These are phyloP conservation scores for Dimocarpus longan DNA, from an alignment of 345 rosid species.

Conservation along the genomic window DNA sequence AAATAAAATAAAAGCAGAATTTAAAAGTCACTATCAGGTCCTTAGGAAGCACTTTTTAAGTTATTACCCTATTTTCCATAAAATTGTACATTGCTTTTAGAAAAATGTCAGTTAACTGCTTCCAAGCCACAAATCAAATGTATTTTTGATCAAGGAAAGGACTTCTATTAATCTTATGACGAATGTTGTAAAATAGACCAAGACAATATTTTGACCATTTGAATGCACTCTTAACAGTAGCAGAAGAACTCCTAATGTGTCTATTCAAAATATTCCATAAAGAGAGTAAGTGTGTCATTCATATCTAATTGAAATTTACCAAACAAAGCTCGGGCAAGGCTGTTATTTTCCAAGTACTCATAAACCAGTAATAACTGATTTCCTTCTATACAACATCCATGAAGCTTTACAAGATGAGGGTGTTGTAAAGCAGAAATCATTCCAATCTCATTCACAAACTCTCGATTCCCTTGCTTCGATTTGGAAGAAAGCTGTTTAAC, in stretches of 20 bases:
- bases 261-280: not conserved
- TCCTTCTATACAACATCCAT: conserved; percentile 70
- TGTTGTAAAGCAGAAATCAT: conserved; percentile 66
- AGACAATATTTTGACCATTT: too few species aligned
- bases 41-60: too few species aligned
- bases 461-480: conserved; percentile 71
- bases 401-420: conserved; percentile 65
- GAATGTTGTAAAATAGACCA: too few species aligned
- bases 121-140: too few species aligned
- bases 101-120: too few species aligned
- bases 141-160: too few species aligned
- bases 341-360: conserved; percentile 72
- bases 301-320: conserved; percentile 35
- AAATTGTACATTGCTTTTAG: too few species aligned
- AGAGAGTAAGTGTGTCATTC: not conserved
- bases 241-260: not conserved
- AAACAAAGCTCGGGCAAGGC: conserved; percentile 63
- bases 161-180: too few species aligned
- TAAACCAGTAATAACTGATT: conserved; percentile 61
- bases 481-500: conserved; percentile 69
- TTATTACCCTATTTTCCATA: too few species aligned
- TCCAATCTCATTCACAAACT: conserved; percentile 62
- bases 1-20: too few species aligned
- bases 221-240: not conserved
- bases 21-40: too few species aligned